phyloP scores from a whole-genome alignment of 345 rosid species.

The Gossypium rotundifolium region DNA sequence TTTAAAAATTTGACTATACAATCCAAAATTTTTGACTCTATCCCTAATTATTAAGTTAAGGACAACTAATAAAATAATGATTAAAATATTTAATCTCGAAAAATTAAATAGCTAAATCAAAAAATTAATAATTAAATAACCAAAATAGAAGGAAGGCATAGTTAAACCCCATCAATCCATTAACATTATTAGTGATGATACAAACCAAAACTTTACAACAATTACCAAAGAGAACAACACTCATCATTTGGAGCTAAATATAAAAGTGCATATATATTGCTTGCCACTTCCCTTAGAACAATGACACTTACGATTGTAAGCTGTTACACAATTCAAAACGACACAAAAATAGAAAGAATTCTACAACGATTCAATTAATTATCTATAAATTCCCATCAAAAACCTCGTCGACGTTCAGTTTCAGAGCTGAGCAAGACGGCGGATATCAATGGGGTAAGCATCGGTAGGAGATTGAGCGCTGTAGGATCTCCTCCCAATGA shows the following conservation, averaged over 20 bases:
- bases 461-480: conserved; percentile 44
- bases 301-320: background rate
- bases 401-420: background rate
- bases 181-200: background rate
- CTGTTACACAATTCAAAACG: background rate
- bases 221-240: background rate
- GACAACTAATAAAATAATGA: no score
- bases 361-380: background rate
- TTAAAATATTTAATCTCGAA: no score
- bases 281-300: background rate
- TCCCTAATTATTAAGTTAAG: no score
- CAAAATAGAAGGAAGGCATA: rapidly evolving
- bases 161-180: no score
- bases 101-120: no score
- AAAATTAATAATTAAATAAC: no score
- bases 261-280: background rate
- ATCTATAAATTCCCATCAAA: background rate
- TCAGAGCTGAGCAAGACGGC: conserved; percentile 47
- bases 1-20: no score
- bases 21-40: no score
- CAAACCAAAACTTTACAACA: conserved; percentile 2
- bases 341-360: background rate
- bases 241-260: no score
- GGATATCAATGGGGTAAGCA: conserved; percentile 55
- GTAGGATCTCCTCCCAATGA: conserved; percentile 52